phyloP scores from a whole-genome alignment of 352 stramenopile species.

The Phytophthora palmivora region DNA sequence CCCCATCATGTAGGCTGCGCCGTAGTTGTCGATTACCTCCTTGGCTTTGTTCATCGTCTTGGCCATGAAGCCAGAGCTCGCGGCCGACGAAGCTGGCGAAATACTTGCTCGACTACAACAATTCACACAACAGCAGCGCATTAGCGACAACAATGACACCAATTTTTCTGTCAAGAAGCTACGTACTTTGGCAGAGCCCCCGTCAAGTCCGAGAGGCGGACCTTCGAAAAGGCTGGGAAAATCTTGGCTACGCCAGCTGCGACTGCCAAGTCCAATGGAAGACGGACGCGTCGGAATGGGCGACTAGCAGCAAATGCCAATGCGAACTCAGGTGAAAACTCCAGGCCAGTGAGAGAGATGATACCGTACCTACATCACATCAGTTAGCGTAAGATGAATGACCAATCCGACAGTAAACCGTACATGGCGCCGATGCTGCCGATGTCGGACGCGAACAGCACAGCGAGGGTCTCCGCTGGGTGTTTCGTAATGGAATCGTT shows the following conservation, averaged over 20 bases:
- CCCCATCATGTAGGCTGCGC: constrained; percentile 90
- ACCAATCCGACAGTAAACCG: background rate
- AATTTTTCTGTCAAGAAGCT: background rate
- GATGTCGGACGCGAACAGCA: constrained; percentile 86
- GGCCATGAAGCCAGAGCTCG: constrained; percentile 49
- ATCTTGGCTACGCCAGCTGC: constrained; percentile 72
- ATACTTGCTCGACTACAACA: constrained; percentile 30
- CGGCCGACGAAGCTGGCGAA: constrained; percentile 12
- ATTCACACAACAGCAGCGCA: constrained; percentile 5
- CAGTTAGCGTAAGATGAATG: background rate
- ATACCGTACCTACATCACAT: constrained; percentile 28
- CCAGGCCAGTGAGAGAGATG: constrained; percentile 63
- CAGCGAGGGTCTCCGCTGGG: constrained; percentile 74
- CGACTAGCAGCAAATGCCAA: constrained; percentile 85
- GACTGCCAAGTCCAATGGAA: constrained; percentile 78
- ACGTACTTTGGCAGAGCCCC: constrained; percentile 64
- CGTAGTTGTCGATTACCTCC: constrained; percentile 86
- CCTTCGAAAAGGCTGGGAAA: constrained; percentile 75
- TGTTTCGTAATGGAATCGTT: constrained; percentile 82
- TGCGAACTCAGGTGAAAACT: constrained; percentile 88
- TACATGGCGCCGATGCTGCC: constrained; percentile 84
- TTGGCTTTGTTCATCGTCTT: constrained; percentile 77
- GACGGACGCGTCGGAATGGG: constrained; percentile 79
- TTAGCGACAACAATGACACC: background rate
- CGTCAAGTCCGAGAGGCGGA: constrained; percentile 74